Evolutionary conservation across 345 rosid species (phyloP), one percentile per base, ranked within the genome.

Genomic region (Excoecaria agallocha): DNA sequence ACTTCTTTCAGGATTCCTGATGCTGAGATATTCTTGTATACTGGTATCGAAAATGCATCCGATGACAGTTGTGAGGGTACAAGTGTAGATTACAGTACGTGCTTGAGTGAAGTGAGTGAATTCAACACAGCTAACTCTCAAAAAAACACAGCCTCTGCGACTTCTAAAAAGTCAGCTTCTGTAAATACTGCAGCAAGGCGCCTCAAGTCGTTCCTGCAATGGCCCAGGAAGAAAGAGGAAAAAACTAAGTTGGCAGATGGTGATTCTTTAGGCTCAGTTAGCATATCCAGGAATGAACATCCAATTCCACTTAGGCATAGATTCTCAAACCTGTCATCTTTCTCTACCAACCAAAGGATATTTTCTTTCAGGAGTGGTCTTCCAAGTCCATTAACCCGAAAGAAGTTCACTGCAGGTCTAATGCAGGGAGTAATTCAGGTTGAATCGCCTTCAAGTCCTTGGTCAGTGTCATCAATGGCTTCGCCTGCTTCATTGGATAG

Each of bases 1-100:
- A 90, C 97, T 48, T 87, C 93, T 41, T 93, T 93, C 69, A 79
- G 88, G 66, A 83, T 95, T 50, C 87, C 98, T 6, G 99, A 95
- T 78, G 88, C 97, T 6, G 99, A 93, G 84, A 93, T 95, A 20
- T 89, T 91, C 69, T 81, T 92, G 67, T 90, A 87, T 56, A 77
- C 93, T 0, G 94, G 90, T 0, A 75, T 83, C 15, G 88, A 82
- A 67, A 80, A 68, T 68, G 73, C 75, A 8, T 75, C 77, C 0
- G 83, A 81, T 51, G 76, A 68, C 13, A 77, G 69, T 55, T 69
- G 72, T 38, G 84, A 88, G 77, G 74, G 76, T 4, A 79, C 67
- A 38, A 83, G 86, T 24, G 72, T 76, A 35, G 89, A 78, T 67
- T 82, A 78, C 46, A 81, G 85, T 58, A 56, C 81, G 16, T 85